A percentile compares a stretch with the other conserved stretches of the same genome.
Evolutionary conservation across 768 basidiomycete species (phyloP).

Genomic region (Hypholoma sublateritium): DNA sequence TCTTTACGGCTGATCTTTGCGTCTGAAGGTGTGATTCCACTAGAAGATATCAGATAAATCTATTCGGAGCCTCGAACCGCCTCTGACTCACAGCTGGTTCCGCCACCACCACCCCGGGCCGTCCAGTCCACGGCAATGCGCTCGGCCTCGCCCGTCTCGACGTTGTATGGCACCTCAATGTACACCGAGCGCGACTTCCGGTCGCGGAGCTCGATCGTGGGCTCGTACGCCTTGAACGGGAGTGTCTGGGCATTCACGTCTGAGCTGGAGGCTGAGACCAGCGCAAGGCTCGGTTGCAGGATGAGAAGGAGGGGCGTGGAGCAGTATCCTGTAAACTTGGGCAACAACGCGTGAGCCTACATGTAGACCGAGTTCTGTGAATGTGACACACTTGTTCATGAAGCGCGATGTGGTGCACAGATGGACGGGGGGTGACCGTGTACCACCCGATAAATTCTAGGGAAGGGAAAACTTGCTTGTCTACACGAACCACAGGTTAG

Average conservation of each 20-base stretch:
- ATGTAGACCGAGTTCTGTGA: too few species aligned
- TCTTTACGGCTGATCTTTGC: conserved; percentile 92
- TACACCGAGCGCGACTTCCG: conserved; percentile 76
- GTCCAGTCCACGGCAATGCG: conserved; percentile 98
- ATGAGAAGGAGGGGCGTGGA: conserved; percentile 89
- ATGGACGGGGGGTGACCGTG: conserved; percentile 76
- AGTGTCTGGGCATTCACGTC: conserved; percentile 70
- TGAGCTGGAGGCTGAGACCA: conserved; percentile 33
- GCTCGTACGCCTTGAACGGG: conserved; percentile 93
- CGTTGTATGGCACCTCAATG: conserved; percentile 81
- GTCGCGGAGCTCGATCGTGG: conserved; percentile 82
- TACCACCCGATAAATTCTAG: conserved; percentile 99
- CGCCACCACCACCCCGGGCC: conserved; percentile 80
- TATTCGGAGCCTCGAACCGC: conserved; percentile 1
- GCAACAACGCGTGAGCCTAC: not conserved
- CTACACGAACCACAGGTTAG: conserved; percentile 38
- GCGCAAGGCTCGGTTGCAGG: conserved; percentile 54
- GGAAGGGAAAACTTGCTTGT: conserved; percentile 98
- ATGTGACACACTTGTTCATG: conserved; percentile 73
- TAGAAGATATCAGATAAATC: conserved; percentile 28
- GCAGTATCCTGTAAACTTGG: conserved; percentile 79
- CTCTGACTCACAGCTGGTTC: conserved; percentile 66
- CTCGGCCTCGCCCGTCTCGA: conserved; percentile 98
- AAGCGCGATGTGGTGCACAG: conserved; percentile 72
- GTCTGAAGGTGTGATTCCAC: conserved; percentile 91